These are phyloP conservation scores for Ophiostoma australiae DNA, from an alignment of 2,329 filamentous ascomycete genomes.

Conservation along the genomic window DNA sequence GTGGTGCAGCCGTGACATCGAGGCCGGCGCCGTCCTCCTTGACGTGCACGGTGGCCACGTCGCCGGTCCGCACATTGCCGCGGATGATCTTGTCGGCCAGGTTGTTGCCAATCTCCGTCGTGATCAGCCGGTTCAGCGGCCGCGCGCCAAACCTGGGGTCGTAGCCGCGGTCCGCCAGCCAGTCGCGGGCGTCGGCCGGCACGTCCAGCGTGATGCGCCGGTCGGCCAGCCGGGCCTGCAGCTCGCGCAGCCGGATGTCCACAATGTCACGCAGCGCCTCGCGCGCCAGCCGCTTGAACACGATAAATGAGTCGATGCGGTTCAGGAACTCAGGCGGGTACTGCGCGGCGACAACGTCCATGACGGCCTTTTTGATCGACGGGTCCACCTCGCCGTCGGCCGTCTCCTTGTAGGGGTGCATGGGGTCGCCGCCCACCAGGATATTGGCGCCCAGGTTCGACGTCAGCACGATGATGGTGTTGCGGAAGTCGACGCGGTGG, in stretches of 20 bases:
- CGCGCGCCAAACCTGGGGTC: conserved; percentile 87
- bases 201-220: conserved; percentile 74
- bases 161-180: conserved; percentile 86
- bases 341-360: conserved; percentile 72
- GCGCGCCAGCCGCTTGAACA: conserved; percentile 82
- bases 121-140: conserved; percentile 84
- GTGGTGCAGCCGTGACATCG: conserved; percentile 38
- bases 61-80: conserved; percentile 71
- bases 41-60: conserved; percentile 65
- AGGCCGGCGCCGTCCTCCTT: conserved; percentile 57
- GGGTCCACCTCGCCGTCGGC: conserved; percentile 65
- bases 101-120: conserved; percentile 81
- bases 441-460: conserved; percentile 93
- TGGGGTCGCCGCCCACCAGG: conserved; percentile 68
- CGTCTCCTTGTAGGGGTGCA: conserved; percentile 59
- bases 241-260: conserved; percentile 80
- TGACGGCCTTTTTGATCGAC: conserved; percentile 70
- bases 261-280: conserved; percentile 84
- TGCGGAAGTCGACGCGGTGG: conserved; percentile 93
- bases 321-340: conserved; percentile 95
- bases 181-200: conserved; percentile 66
- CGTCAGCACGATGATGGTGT: conserved; percentile 93
- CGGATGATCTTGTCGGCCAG: conserved; percentile 89
- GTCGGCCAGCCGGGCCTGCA: conserved; percentile 78
- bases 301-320: conserved; percentile 91